Evolutionary conservation across 345 rosid genomes (phyloP).

Genomic region (Gossypium bickii): DNA sequence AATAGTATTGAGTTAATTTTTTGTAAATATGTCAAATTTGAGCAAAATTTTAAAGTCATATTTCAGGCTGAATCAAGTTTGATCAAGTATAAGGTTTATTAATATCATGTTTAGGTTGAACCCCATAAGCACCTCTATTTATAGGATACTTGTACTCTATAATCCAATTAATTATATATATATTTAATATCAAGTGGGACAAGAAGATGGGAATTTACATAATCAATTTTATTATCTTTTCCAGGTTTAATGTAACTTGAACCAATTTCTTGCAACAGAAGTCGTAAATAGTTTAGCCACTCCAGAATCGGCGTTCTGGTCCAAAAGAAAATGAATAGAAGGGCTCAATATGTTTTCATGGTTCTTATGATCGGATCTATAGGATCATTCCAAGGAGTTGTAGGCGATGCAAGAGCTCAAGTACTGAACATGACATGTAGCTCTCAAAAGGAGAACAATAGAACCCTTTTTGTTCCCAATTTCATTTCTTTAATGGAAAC

Average conservation of each 20-base stretch:
- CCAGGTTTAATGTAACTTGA: neutral
- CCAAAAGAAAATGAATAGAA: neutral
- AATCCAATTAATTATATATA: no score
- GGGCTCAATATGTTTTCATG: slow-evolving; percentile 17
- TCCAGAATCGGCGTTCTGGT: neutral
- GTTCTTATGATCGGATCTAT: slow-evolving; percentile 16
- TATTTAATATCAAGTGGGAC: neutral
- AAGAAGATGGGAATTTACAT: neutral
- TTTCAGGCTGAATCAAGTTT: rapidly evolving
- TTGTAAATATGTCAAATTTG: rapidly evolving
- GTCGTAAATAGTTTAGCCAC: neutral
- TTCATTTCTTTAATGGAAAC: slow-evolving; percentile 77
- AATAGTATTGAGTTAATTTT: no score
- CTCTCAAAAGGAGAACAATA: slow-evolving; percentile 51
- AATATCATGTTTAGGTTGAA: neutral
- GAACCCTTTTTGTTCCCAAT: slow-evolving; percentile 57
- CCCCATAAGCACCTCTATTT: no score
- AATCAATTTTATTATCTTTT: neutral
- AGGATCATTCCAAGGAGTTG: slow-evolving; percentile 18
- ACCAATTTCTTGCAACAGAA: neutral
- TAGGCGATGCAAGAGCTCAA: slow-evolving; percentile 59
- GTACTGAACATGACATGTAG: slow-evolving; percentile 41
- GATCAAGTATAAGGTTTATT: no score
- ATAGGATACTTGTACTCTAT: no score
- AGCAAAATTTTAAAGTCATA: no score